Base-by-base conservation (phyloP, 2,329 filamentous ascomycete genomes). In the Trichoderma semiorbis region DNA sequence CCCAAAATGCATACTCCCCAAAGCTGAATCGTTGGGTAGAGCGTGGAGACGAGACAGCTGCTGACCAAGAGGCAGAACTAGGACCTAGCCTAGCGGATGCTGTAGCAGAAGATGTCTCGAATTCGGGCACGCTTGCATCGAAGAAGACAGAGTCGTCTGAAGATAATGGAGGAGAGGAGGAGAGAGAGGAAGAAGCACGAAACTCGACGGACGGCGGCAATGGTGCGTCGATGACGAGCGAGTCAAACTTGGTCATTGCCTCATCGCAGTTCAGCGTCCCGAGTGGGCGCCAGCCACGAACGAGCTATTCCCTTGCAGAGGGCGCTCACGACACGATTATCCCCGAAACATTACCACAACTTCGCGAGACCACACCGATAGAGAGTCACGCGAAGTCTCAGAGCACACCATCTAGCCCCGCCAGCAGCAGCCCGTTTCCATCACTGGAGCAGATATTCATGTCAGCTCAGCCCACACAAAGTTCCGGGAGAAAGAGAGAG, bases 251-350 rank as follows among this genome's bases (percentile, higher is more conserved):
- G 30, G 24, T 61, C 7, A 73, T 76, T 5, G 73, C 74, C 18
- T 75, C 74, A 6, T 77, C 77, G 34, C 77, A 77, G 10, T 81
- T 80, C 72, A 88, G 83, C 74, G 77, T 81, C 74, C 81, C 61
- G 72, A 88, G 83, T 75, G 87, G 86, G 28, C 83, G 85, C 16
- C 87, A 89, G 71, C 83, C 84, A 4, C 85, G 87, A 70, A 83
- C 81, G 6, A 77, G 81, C 14, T 81, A 82, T 43, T 76, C 79
- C 50, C 80, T 80, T 50, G 72, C 74, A 21, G 76, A 81, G 4
- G 78, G 80, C 1, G 74, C 79, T 0, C 75, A 74, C 18, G 74
- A 77, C 11, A 77, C 74, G 3, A 55, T 77, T 1, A 75, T 77
- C 18, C 74, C 74, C 7, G 78, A 77, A 26, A 77, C 75, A 6